Conservation (phyloP, 306 rosid species). For the Cyclanthera cordifolia region DNA sequence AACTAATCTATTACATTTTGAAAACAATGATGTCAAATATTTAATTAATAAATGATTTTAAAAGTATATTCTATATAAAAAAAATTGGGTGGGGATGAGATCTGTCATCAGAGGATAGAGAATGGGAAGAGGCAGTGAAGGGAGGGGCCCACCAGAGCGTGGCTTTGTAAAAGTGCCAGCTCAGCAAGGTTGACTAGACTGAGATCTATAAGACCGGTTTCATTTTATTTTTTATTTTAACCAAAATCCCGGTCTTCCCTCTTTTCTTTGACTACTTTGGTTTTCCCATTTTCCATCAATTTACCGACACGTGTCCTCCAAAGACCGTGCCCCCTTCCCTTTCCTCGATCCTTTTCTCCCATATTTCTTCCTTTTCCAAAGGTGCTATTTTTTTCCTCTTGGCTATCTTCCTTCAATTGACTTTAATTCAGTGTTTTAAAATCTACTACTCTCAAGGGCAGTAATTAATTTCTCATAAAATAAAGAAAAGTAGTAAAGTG, state of each 20-base stretch:
- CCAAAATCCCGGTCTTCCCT: background rate
- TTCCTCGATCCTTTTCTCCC: too few species aligned
- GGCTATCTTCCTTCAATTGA: too few species aligned
- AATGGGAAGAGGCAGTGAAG: background rate
- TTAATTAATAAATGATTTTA: background rate
- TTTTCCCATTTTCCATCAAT: background rate
- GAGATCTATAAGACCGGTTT: conserved; percentile 5
- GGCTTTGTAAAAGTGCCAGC: conserved; percentile 16
- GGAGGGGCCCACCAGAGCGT: conserved; percentile 10
- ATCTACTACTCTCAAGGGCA: too few species aligned
- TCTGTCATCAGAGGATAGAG: background rate
- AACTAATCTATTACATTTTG: background rate
- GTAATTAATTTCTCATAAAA: too few species aligned
- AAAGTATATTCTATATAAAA: background rate
- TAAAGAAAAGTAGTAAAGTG: too few species aligned
- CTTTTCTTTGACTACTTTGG: conserved; percentile 2
- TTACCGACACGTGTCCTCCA: conserved; percentile 6
- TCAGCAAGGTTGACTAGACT: conserved; percentile 3
- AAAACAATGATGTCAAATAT: background rate
- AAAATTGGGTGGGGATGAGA: background rate
- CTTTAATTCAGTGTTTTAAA: too few species aligned
- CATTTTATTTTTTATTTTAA: background rate
- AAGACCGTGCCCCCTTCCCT: too few species aligned
- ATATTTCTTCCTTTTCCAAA: too few species aligned
- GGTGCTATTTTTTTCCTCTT: too few species aligned